Evolutionary conservation across 495 filamentous ascomycete genomes (phyloP), one percentile per base, ranked within the genome.

Genomic region (Podospora comata): DNA sequence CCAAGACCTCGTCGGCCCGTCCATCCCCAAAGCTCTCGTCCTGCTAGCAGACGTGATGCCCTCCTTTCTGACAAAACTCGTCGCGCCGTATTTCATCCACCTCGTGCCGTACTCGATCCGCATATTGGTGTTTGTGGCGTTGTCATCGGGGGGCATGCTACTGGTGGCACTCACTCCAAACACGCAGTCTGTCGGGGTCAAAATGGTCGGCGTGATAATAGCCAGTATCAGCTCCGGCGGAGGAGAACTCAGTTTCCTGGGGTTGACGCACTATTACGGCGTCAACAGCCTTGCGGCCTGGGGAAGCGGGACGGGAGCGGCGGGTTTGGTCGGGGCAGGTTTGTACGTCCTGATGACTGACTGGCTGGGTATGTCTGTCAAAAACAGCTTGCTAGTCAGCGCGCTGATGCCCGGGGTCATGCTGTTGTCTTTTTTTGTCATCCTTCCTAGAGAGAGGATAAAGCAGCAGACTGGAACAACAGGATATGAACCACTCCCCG

Each of bases 11-110:
- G 95, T 98, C 75, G 94, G 94, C 13, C 88, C 67, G 28, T 23
- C 90, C 53, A 83, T 97, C 1, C 95, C 94, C 30, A 97, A 97
- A 78, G 92, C 89, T 66, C 85, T 96, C 60, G 94, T 99, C 69
- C 90, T 98, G 54, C 91, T 99, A 67, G 92, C 93, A 69, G 92
- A 97, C 78, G 91, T 98, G 67, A 83, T 96, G 19, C 95, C 95
- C 13, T 91, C 90, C 19, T 97, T 99, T 79, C 73, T 88, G 23
- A 92, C 90, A 61, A 99, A 99, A 77, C 84, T 99, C 39, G 79
- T 90, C 71, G 91, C 92, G 1, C 95, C 95, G 2, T 97, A 97
- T 82, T 94, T 97, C 74, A 96, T 97, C 75, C 93, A 97, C 72
- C 77, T 84, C 30, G 81, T 97, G 5, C 90, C 94, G 0, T 99